Base-by-base conservation (phyloP, 768 basidiomycete species). In the Fomitopsis serialis region DNA sequence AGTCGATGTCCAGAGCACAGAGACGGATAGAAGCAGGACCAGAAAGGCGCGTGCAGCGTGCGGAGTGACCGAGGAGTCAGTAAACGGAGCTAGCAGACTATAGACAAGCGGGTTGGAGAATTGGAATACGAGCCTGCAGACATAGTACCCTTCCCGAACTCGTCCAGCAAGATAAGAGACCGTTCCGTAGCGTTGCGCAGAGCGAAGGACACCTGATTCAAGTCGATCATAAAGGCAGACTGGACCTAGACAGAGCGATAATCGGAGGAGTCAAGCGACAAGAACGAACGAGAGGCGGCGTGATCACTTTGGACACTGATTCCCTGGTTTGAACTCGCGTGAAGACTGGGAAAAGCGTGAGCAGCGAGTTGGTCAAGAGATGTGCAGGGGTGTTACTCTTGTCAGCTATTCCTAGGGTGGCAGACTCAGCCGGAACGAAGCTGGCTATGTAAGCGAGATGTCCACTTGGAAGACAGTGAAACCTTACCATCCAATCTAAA, bases 181-280 rank as follows among this genome's bases (percentile, higher is more conserved):
- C 84, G 81, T 45, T 79, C 66, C 1, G 95, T 98, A 49, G 82
- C 80, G 59, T 97, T 97, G 36, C 97, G 85, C 22, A 99, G 70
- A 45, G 88, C 88, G 24, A 85, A 72, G 19, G 93, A 95, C 9
- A 93, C 88, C 71, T 96, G 93, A 64, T 91, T 89, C 25, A 98
- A 77, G 69, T 98, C 97, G 63, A 98, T 98, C 94, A 98, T 96
- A 71, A 98, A 98, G 1, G 95, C 93, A 2, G 91, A 92, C 64
- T 91, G 89, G 1, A 82, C 79, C 88, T 89, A 57, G 55, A 46
- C 50, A n/a, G 5, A 3, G 51, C 48, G 51, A 23, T n/a, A 23
- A 8, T 25, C 11, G 32, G 29, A 9, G 11, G 11, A 24, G n/a
- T 46, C 23, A n/a, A 44, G 25, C 32, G 9, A 4, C n/a, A 23